These are phyloP conservation scores for Geranium incanum DNA, from an alignment of 441 rosid species.

Conservation along the genomic window DNA sequence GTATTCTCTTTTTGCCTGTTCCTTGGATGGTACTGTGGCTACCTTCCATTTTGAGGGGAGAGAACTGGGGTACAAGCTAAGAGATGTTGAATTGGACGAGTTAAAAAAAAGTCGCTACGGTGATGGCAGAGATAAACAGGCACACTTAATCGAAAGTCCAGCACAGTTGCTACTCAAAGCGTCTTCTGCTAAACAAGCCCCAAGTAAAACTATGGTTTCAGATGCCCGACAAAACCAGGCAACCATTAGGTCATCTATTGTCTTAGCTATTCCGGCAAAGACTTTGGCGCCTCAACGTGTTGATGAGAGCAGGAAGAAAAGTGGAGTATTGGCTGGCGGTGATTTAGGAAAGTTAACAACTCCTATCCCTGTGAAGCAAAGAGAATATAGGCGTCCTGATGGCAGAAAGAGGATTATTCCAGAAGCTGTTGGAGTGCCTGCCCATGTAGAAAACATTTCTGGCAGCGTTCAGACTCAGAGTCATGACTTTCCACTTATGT, in stretches of 20 bases:
- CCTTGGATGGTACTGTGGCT: slow-evolving; percentile 93
- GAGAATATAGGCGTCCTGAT: slow-evolving; percentile 89
- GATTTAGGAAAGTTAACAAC: slow-evolving; percentile 41
- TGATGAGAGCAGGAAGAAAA: slow-evolving; percentile 33
- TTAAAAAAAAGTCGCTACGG: slow-evolving; percentile 86
- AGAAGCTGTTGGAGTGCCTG: slow-evolving; percentile 76
- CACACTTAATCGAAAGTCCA: slow-evolving; percentile 84
- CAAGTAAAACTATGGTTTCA: slow-evolving; percentile 42
- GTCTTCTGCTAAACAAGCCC: slow-evolving; percentile 61
- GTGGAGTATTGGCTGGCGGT: slow-evolving; percentile 36
- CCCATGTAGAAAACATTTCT: slow-evolving; percentile 39
- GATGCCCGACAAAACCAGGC: slow-evolving; percentile 48
- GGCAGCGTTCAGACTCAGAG: slow-evolving; percentile 34
- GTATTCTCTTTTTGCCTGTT: slow-evolving; percentile 88
- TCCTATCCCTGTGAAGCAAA: slow-evolving; percentile 80
- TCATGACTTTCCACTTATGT: slow-evolving; percentile 33
- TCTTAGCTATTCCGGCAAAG: slow-evolving; percentile 36
- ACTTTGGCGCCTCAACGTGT: slow-evolving; percentile 43
- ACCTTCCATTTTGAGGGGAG: slow-evolving; percentile 72
- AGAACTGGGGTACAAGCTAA: slow-evolving; percentile 74
- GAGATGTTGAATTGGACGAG: slow-evolving; percentile 72
- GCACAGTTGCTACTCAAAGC: slow-evolving; percentile 91
- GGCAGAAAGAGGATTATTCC: slow-evolving; percentile 97
- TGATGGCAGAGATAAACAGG: slow-evolving; percentile 82
- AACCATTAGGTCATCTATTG: slow-evolving; percentile 48